A percentile compares a stretch with the other conserved stretches of the same genome.
phyloP scores from a whole-genome alignment of 139 green algal genomes.

The Chlorella sp. region DNA sequence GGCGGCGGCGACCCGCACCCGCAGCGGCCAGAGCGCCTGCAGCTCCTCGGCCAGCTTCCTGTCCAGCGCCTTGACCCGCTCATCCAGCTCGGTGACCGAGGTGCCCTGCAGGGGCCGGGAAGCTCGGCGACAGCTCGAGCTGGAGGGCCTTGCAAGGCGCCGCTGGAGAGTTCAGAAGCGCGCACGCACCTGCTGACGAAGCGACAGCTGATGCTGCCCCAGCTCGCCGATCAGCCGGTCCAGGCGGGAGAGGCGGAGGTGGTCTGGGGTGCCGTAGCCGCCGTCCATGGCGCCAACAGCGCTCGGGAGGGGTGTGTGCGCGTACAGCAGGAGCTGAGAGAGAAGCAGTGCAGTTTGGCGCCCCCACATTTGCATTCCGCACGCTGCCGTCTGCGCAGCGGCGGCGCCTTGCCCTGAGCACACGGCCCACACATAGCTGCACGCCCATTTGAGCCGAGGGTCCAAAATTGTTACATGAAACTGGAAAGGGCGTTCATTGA shows the following conservation, averaged over 20 bases:
- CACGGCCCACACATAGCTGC: too few species aligned
- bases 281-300: too few species aligned
- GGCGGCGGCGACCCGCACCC: not conserved
- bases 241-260: constrained; percentile 24
- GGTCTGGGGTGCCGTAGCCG: constrained; percentile 16
- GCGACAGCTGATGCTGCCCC: constrained; percentile 34
- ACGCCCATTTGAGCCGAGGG: too few species aligned
- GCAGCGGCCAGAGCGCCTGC: constrained; percentile 24
- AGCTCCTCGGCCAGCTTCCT: constrained; percentile 17
- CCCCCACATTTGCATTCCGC: too few species aligned
- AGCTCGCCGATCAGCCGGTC: constrained; percentile 43
- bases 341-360: not conserved
- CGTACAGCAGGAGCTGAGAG: not conserved
- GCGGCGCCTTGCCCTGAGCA: too few species aligned
- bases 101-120: constrained; percentile 24
- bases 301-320: not conserved
- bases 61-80: constrained; percentile 37
- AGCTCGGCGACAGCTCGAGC: too few species aligned
- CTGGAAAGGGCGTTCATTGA: constrained; percentile 1
- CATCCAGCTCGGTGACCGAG: constrained; percentile 33
- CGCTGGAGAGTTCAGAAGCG: not conserved
- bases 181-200: constrained; percentile 37
- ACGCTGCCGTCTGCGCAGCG: too few species aligned
- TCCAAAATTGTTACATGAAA: not conserved
- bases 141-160: not conserved